phyloP scores from a whole-genome alignment of 495 filamentous ascomycete species.

The Pseudotulostoma volvatum region DNA sequence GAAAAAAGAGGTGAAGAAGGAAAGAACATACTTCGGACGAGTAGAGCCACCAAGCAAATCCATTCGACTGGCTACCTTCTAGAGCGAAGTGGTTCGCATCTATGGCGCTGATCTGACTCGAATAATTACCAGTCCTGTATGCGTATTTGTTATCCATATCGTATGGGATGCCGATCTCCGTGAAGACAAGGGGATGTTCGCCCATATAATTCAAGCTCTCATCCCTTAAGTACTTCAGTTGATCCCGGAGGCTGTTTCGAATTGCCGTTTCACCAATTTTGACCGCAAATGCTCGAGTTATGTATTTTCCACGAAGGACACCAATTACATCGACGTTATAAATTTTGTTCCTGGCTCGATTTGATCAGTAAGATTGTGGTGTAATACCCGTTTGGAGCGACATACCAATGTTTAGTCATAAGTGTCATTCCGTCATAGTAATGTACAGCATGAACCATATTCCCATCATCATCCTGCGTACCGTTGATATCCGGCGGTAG shows the following conservation, averaged over 20 bases:
- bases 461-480: conserved; percentile 72
- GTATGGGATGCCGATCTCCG: conserved; percentile 94
- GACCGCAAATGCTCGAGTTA: conserved; percentile 82
- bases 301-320: conserved; percentile 73
- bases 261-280: conserved; percentile 92
- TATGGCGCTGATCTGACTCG: conserved; percentile 83
- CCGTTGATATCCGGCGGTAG: conserved; percentile 78
- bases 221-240: conserved; percentile 74
- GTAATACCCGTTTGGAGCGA: background rate
- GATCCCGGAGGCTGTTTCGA: conserved; percentile 81
- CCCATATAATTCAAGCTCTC: conserved; percentile 89
- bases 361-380: background rate
- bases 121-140: conserved; percentile 88
- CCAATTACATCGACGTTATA: conserved; percentile 97
- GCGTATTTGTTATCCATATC: conserved; percentile 96
- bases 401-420: conserved; percentile 89
- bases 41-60: conserved; percentile 85
- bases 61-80: conserved; percentile 63
- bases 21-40: conserved; percentile 38
- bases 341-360: conserved; percentile 50
- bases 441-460: conserved; percentile 84
- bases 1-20: conserved; percentile 3
- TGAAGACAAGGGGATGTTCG: conserved; percentile 75
- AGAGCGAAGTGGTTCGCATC: conserved; percentile 93
- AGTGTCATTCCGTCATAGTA: conserved; percentile 95